Evolutionary conservation across 768 basidiomycete genomes (phyloP).

Genomic region (Lyophyllum shimeji): DNA sequence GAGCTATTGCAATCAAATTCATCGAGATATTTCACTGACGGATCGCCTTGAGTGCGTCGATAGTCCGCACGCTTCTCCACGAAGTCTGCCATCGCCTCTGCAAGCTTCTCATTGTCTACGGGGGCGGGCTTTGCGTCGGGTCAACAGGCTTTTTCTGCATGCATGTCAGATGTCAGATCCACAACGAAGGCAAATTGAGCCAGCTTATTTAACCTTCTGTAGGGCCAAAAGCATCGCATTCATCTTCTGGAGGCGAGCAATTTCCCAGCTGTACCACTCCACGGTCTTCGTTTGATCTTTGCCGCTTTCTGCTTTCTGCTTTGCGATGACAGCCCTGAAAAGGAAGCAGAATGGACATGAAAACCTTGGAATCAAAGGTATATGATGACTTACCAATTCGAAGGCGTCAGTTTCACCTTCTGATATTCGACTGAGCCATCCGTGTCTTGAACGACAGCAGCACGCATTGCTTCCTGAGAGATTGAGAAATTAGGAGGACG

Average conservation of each 20-base stretch:
- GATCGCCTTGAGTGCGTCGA: background rate
- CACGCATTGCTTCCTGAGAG: background rate
- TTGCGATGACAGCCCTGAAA: background rate
- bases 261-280: constrained; percentile 7
- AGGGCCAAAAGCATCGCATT: background rate
- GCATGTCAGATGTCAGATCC: background rate
- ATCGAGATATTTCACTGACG: background rate
- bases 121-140: background rate
- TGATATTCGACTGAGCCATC: background rate
- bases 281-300: background rate
- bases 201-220: background rate
- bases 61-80: background rate
- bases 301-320: background rate
- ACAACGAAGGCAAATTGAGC: background rate
- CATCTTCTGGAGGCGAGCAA: background rate
- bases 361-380: background rate
- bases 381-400: background rate
- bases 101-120: background rate
- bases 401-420: background rate
- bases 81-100: background rate
- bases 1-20: no score
- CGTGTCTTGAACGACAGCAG: background rate
- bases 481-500: background rate
- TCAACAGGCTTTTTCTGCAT: no score
- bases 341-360: background rate